Base-by-base conservation (phyloP, 2,329 filamentous ascomycete species). In the Aspergillaceae sp. region DNA sequence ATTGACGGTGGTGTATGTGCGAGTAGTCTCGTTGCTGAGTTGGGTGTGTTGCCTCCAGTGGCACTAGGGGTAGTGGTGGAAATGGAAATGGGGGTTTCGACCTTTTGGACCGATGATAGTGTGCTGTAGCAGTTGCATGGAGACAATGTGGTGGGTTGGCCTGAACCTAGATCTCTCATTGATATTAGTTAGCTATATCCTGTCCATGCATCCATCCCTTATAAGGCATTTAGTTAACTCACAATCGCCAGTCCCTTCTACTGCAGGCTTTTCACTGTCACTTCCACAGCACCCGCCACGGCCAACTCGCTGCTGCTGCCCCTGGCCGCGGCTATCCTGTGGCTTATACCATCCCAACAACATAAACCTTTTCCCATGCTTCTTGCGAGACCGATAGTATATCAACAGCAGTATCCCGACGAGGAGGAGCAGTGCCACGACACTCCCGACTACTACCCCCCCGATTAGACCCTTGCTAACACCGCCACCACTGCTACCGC, bases 391-490 rank as follows among this genome's bases (percentile, higher is more conserved):
- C 8, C 46, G 49, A 36, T 34, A 8, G 19, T 48, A 51, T 41
- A 49, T 53, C 26, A 50, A 40, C 29, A 54, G 52, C 0, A 54
- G 40, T 0, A 58, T 34, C 1, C 55, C 4, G 9, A 36, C 47
- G 7, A 53, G 10, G 3, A 60, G 11, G 1, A 50, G 11, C 11
- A 55, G 26, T 29, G 28, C 35, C 3, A 35, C 50, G 5, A 47
- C 32, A 1, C 59, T 36, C 1, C 50, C 55, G 19, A 54, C 56
- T 0, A 57, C 36, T 6, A 49, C 45, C 2, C 57, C 58, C n/a
- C 59, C 59, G 41, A 63, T 56, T 8, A 59, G 48, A 29, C 46
- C 53, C 19, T 38, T 38, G 7, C 26, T 38, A 4, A 8, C 27
- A 2, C 42, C 51, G 33, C 34, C 19, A 19, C 19, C 19, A 19